A percentile compares a stretch with the other conserved stretches of the same genome.
phyloP scores from a whole-genome alignment of 768 basidiomycete species.

The Panaeolus papilionaceus region DNA sequence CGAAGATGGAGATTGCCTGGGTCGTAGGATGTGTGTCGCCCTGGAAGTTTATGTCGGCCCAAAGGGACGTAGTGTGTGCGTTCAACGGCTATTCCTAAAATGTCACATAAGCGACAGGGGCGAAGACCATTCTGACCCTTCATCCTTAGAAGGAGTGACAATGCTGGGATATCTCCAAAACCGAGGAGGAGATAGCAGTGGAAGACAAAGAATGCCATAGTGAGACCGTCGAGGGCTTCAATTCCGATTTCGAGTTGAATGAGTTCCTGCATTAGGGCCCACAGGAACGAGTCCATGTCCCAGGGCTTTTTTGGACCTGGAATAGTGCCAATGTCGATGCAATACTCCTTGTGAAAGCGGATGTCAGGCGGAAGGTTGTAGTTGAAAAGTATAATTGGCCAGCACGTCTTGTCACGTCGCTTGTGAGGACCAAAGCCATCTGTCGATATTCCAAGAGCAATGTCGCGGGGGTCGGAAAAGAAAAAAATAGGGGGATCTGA shows the following conservation, averaged over 20 bases:
- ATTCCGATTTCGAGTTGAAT: slow-evolving; percentile 39
- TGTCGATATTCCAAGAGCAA: slow-evolving; percentile 20
- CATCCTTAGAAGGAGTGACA: slow-evolving; percentile 37
- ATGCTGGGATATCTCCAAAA: slow-evolving; percentile 40
- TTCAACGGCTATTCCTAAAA: slow-evolving; percentile 28
- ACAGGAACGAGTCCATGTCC: slow-evolving; percentile 44
- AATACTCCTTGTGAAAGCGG: slow-evolving; percentile 37
- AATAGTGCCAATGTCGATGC: slow-evolving; percentile 46
- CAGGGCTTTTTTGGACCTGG: slow-evolving; percentile 48
- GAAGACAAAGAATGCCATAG: slow-evolving; percentile 31
- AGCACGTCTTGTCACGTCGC: slow-evolving; percentile 23
- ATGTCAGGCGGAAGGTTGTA: slow-evolving; percentile 50
- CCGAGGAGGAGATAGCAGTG: slow-evolving; percentile 35
- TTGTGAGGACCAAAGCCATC: slow-evolving; percentile 19
- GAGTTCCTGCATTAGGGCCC: slow-evolving; percentile 42
- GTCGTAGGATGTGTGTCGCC: slow-evolving; percentile 24
- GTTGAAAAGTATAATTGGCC: slow-evolving; percentile 47
- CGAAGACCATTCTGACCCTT: slow-evolving; percentile 43
- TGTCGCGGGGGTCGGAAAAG: slow-evolving; percentile 21
- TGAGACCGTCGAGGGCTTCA: slow-evolving; percentile 32
- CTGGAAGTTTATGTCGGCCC: background rate
- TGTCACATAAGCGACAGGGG: slow-evolving; percentile 43
- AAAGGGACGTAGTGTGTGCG: slow-evolving; percentile 33
- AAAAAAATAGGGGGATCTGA: slow-evolving; percentile 10
- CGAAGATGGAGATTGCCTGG: slow-evolving; percentile 39